A percentile compares a stretch with the other conserved stretches of the same genome.
Conservation (phyloP, 2,329 filamentous ascomycete genomes). For the Biscogniauxia marginata region DNA sequence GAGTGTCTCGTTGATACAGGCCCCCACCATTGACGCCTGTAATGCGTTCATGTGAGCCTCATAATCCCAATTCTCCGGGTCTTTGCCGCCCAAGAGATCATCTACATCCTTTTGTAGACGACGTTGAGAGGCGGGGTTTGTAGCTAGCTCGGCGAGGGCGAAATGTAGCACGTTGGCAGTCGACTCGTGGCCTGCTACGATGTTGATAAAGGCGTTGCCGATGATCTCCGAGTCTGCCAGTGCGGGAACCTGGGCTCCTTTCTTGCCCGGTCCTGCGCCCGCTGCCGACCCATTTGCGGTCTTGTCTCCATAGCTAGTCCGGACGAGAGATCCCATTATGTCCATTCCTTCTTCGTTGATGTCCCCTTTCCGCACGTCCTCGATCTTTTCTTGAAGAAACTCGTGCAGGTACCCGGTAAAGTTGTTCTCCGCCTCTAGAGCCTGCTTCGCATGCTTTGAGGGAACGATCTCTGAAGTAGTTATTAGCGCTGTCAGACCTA, state of each 20-base stretch:
- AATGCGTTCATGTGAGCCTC: constrained; percentile 63
- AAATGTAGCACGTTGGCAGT: constrained; percentile 76
- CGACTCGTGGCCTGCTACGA: constrained; percentile 77
- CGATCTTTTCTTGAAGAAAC: constrained; percentile 60
- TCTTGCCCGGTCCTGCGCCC: constrained; percentile 9
- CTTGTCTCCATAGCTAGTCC: constrained; percentile 38
- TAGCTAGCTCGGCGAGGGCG: constrained; percentile 65
- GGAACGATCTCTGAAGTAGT: constrained; percentile 42
- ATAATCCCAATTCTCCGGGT: constrained; percentile 65
- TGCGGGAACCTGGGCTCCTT: constrained; percentile 31
- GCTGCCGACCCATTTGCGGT: constrained; percentile 10
- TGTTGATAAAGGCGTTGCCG: constrained; percentile 68
- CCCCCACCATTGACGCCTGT: constrained; percentile 66
- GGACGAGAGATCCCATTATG: constrained; percentile 50
- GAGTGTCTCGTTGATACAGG: constrained; percentile 73
- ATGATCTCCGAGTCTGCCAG: constrained; percentile 66
- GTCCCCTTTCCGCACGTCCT: constrained; percentile 37
- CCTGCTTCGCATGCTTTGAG: constrained; percentile 48
- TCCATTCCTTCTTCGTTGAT: constrained; percentile 48
- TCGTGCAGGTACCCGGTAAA: constrained; percentile 70
- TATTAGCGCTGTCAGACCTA: constrained; percentile 4
- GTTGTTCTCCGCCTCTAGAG: constrained; percentile 57
- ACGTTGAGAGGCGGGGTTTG: constrained; percentile 62
- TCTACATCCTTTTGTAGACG: constrained; percentile 68
- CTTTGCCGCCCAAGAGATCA: constrained; percentile 55